These are phyloP conservation scores for Hypoxylon sp. DNA, from an alignment of 2,329 filamentous ascomycete genomes.

Conservation along the genomic window DNA sequence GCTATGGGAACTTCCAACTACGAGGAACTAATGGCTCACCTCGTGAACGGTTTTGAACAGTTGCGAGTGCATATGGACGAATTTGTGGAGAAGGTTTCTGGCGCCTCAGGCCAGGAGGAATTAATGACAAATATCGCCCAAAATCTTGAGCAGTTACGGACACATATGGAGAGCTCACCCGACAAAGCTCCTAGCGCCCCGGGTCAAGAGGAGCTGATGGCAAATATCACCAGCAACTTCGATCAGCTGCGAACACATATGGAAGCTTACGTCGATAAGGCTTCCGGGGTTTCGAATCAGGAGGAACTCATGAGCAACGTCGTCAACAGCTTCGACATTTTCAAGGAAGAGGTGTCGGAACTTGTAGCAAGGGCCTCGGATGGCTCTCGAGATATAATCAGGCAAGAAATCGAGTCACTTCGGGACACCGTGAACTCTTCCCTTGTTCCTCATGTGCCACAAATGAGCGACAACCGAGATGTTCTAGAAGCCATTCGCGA, in stretches of 20 bases:
- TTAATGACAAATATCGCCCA: conserved; percentile 77
- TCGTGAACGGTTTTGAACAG: conserved; percentile 76
- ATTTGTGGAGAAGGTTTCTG: conserved; percentile 82
- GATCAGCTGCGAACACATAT: conserved; percentile 85
- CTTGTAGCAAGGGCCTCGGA: conserved; percentile 67
- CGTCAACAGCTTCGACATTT: conserved; percentile 74
- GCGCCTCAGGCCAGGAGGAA: conserved; percentile 80
- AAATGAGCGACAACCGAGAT: conserved; percentile 68
- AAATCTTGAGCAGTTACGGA: conserved; percentile 79
- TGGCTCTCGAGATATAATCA: conserved; percentile 77
- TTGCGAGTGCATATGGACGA: conserved; percentile 84
- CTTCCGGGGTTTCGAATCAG: conserved; percentile 77
- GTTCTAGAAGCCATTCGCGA: conserved; percentile 78
- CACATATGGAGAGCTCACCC: conserved; percentile 85
- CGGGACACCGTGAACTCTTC: conserved; percentile 82
- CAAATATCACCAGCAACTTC: conserved; percentile 71
- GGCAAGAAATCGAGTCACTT: conserved; percentile 85
- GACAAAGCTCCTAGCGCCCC: conserved; percentile 77
- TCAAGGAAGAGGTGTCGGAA: conserved; percentile 75
- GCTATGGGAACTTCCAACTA: conserved; percentile 78
- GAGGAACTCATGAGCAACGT: conserved; percentile 84
- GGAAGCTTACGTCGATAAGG: conserved; percentile 83
- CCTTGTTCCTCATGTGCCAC: conserved; percentile 70
- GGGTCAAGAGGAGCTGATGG: conserved; percentile 83
- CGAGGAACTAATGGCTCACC: conserved; percentile 81